Evolutionary conservation across 2,329 filamentous ascomycete species (phyloP).

Genomic region (Fusarium sp.): DNA sequence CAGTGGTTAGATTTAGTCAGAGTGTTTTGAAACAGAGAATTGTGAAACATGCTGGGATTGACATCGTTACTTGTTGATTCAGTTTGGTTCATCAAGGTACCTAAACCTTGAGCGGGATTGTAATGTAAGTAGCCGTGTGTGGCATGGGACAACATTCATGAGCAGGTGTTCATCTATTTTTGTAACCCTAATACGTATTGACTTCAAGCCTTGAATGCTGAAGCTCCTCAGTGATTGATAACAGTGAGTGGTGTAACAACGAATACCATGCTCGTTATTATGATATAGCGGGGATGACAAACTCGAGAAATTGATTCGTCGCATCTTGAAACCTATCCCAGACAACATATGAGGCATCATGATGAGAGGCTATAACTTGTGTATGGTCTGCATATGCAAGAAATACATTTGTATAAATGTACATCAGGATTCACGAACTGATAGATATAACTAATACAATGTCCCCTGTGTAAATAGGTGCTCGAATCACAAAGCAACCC

Average conservation of each 20-base stretch:
- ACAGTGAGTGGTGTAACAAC: background rate
- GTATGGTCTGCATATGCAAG: background rate
- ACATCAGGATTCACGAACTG: background rate
- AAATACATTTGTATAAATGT: background rate
- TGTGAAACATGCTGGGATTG: background rate
- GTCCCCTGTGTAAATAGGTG: background rate
- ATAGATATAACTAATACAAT: background rate
- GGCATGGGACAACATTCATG: background rate
- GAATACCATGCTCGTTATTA: background rate
- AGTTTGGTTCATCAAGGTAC: background rate
- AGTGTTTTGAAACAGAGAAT: background rate
- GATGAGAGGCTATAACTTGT: background rate
- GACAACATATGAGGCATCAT: conserved; percentile 1
- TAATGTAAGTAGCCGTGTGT: conserved; percentile 5
- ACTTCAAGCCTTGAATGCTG: background rate
- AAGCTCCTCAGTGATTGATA: background rate
- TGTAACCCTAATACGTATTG: background rate
- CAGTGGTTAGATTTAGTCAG: too few species aligned
- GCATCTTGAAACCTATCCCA: background rate
- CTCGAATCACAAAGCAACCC: background rate
- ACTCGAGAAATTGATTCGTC: conserved; percentile 33
- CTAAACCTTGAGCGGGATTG: background rate
- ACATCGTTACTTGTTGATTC: background rate
- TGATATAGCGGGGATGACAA: conserved; percentile 33
- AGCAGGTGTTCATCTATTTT: background rate